phyloP scores from a whole-genome alignment of 768 basidiomycete species.

The Kwoniella sp. region DNA sequence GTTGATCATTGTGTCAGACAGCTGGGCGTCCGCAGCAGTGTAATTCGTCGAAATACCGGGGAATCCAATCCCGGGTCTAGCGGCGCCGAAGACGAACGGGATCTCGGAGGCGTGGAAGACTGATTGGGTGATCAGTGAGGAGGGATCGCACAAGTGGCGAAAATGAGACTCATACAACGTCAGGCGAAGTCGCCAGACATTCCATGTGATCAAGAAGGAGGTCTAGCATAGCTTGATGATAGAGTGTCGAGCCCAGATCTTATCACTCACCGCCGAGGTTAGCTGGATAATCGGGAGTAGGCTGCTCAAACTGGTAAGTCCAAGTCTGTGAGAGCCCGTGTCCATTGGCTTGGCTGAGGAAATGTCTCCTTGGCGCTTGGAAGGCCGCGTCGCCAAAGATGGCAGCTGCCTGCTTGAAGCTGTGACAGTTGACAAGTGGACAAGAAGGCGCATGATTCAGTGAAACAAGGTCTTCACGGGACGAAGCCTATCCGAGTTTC shows the following conservation, averaged over 20 bases:
- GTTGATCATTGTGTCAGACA: slow-evolving; percentile 39
- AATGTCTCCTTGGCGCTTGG: slow-evolving; percentile 46
- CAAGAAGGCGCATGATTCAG: no score
- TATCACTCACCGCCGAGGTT: slow-evolving; percentile 19
- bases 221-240: neutral
- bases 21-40: slow-evolving; percentile 23
- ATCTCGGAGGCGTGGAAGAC: slow-evolving; percentile 21
- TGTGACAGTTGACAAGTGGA: neutral
- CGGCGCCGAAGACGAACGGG: slow-evolving; percentile 14
- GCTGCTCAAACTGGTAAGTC: slow-evolving; percentile 49
- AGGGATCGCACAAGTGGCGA: neutral
- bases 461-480: neutral
- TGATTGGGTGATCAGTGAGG: neutral
- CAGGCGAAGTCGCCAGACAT: neutral
- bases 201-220: no score
- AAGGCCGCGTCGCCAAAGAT: slow-evolving; percentile 49
- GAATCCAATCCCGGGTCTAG: neutral
- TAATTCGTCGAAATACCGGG: slow-evolving; percentile 25
- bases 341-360: slow-evolving; percentile 34
- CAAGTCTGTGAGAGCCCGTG: slow-evolving; percentile 40
- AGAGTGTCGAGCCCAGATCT: neutral
- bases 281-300: slow-evolving; percentile 7
- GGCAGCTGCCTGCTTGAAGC: slow-evolving; percentile 43
- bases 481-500: no score
- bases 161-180: neutral